A percentile compares a stretch with the other conserved stretches of the same genome.
Evolutionary conservation across 192 early-diverging fungal genomes (phyloP).

Genomic region (Umbelopsis sp.): DNA sequence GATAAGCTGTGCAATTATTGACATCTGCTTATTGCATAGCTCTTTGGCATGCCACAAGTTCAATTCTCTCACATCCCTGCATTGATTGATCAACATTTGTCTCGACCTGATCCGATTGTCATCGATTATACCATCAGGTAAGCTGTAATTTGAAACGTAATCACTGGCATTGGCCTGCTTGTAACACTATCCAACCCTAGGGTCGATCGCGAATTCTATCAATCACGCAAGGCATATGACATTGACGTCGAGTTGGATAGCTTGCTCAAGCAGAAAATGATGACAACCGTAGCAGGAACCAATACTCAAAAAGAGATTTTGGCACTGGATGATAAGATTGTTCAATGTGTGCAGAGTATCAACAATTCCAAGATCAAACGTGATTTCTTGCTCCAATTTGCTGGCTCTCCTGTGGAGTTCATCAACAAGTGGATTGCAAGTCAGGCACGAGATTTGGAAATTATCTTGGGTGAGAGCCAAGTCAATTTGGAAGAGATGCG

Average conservation of each 20-base stretch:
- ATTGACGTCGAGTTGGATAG: conserved; percentile 91
- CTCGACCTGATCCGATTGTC: conserved; percentile 83
- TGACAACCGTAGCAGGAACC: conserved; percentile 50
- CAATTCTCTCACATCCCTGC: conserved; percentile 84
- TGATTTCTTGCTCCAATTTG: conserved; percentile 89
- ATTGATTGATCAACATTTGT: conserved; percentile 72
- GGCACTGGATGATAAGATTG: conserved; percentile 65
- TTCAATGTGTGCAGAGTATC: conserved; percentile 79
- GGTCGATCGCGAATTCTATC: conserved; percentile 77
- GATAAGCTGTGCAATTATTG: background rate
- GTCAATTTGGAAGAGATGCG: conserved; percentile 78
- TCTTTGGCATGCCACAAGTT: conserved; percentile 69
- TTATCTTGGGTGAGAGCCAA: conserved; percentile 73
- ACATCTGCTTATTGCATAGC: conserved; percentile 38
- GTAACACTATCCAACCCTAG: conserved; percentile 26
- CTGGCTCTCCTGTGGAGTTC: conserved; percentile 85
- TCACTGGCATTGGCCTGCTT: background rate
- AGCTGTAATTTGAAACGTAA: conserved; percentile 3
- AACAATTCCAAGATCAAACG: conserved; percentile 89
- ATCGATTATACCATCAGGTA: conserved; percentile 90
- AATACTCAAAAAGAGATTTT: conserved; percentile 45
- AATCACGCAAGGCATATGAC: conserved; percentile 83
- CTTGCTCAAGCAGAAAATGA: conserved; percentile 61
- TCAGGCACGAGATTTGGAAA: conserved; percentile 91
- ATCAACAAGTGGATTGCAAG: conserved; percentile 91